Conservation (phyloP, 768 basidiomycete species). For the Rhodotorula diobovata region DNA sequence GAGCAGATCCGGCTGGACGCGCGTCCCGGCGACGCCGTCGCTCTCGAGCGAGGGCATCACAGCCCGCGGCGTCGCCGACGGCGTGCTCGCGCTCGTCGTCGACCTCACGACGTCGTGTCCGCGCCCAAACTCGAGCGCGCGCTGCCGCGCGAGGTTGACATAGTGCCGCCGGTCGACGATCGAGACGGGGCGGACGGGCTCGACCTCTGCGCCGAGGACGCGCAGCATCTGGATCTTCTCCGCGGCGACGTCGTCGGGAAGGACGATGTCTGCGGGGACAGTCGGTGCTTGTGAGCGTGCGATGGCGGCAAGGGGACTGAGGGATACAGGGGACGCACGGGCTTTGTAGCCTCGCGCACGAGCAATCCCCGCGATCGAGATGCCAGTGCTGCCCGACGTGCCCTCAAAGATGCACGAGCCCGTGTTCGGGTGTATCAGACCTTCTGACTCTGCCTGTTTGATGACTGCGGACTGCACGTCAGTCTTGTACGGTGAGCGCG, state of each 20-base stretch:
- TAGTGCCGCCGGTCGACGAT: conserved; percentile 92
- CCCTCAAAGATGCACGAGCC: conserved; percentile 94
- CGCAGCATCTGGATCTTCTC: conserved; percentile 83
- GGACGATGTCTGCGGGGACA: conserved; percentile 6
- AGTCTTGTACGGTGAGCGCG: conserved; percentile 45
- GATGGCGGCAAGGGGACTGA: conserved; percentile 67
- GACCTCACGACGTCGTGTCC: conserved; percentile 44
- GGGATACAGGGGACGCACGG: conserved; percentile 17
- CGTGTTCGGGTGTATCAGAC: conserved; percentile 75
- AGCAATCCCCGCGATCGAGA: conserved; percentile 90
- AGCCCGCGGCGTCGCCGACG: background rate
- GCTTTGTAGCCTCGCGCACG: conserved; percentile 41
- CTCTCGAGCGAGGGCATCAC: background rate
- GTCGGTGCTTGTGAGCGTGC: conserved; percentile 43
- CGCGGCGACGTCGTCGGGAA: conserved; percentile 52
- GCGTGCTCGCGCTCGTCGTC: conserved; percentile 6
- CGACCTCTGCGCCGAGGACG: conserved; percentile 81
- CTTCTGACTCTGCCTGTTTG: conserved; percentile 79
- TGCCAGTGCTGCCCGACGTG: conserved; percentile 92
- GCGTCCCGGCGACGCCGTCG: conserved; percentile 42
- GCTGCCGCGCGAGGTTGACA: conserved; percentile 76
- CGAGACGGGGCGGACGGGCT: conserved; percentile 81
- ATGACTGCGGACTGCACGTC: conserved; percentile 62
- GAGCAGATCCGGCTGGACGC: conserved; percentile 16
- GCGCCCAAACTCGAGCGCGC: conserved; percentile 68